Conservation (phyloP, 306 rosid genomes). For the Pterocarpus macrocarpus region DNA sequence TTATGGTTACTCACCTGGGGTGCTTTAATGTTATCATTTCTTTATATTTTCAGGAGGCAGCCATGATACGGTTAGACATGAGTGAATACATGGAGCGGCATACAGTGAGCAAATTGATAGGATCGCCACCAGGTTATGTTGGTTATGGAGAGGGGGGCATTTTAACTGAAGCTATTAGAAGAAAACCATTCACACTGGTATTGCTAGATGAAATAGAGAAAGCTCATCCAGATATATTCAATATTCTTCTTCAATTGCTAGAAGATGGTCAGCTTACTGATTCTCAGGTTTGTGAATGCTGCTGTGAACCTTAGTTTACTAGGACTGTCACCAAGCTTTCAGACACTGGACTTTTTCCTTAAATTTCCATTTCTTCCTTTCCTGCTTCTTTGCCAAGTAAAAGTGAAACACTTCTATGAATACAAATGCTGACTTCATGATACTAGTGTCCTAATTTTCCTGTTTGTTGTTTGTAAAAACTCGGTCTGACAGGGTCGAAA, state of each 20-base stretch:
- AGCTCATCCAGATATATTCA: slow-evolving; percentile 94
- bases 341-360: background rate
- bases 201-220: slow-evolving; percentile 95
- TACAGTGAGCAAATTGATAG: slow-evolving; percentile 90
- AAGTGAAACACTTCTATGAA: background rate
- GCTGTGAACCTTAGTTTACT: slow-evolving; percentile 24
- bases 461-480: slow-evolving; percentile 40
- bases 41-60: slow-evolving; percentile 66
- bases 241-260: slow-evolving; percentile 83
- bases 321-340: slow-evolving; percentile 10
- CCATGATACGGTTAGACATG: slow-evolving; percentile 89
- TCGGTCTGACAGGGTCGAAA: slow-evolving; percentile 73
- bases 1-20: background rate
- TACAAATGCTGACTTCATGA: slow-evolving; percentile 7
- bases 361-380: slow-evolving; percentile 33
- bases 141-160: slow-evolving; percentile 93
- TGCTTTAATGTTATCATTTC: background rate
- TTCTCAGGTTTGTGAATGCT: slow-evolving; percentile 76
- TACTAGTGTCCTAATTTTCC: slow-evolving; percentile 35
- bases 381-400: slow-evolving; percentile 27
- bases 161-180: slow-evolving; percentile 91
- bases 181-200: slow-evolving; percentile 79
- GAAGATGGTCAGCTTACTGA: slow-evolving; percentile 96
- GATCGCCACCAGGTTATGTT: slow-evolving; percentile 95
- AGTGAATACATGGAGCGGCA: slow-evolving; percentile 98